phyloP scores from a whole-genome alignment of 148 eudicot genomes.

The Silene conica region DNA sequence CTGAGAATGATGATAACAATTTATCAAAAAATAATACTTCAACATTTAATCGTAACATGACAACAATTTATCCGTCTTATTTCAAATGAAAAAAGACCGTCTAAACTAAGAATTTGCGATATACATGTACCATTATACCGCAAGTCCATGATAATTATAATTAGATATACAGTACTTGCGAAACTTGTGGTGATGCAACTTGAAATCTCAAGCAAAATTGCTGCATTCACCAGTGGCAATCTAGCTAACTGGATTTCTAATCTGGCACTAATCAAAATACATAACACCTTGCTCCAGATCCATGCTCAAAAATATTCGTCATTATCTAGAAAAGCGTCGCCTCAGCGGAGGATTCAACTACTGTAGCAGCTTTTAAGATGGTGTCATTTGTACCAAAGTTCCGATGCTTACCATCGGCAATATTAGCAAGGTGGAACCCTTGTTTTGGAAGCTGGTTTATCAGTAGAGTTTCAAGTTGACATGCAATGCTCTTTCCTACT shows the following conservation, averaged over 20 bases:
- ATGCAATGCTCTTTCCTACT: slow-evolving; percentile 89
- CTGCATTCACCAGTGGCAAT: slow-evolving; percentile 29
- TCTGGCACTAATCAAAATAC: not conserved
- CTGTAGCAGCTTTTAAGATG: slow-evolving; percentile 38
- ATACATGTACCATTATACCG: too few relatives aligned
- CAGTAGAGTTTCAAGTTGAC: slow-evolving; percentile 86
- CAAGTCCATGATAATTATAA: too few relatives aligned
- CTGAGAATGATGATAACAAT: too few relatives aligned
- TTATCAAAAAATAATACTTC: too few relatives aligned
- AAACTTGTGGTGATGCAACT: slow-evolving; percentile 18
- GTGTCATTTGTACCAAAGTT: slow-evolving; percentile 67
- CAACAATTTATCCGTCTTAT: too few relatives aligned
- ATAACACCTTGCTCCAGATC: not conserved
- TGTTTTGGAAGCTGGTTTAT: slow-evolving; percentile 74
- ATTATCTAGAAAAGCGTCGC: not conserved
- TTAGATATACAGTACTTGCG: too few relatives aligned
- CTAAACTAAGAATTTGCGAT: too few relatives aligned
- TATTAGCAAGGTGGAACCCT: slow-evolving; percentile 70
- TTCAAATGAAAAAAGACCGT: too few relatives aligned
- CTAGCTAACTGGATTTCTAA: slow-evolving; percentile 6
- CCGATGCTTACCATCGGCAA: slow-evolving; percentile 90
- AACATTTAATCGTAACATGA: too few relatives aligned
- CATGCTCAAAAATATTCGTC: not conserved
- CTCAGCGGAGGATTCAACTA: slow-evolving; percentile 26
- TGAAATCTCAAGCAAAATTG: slow-evolving; percentile 34